Evolutionary conservation across 768 basidiomycete genomes (phyloP).

Genomic region (Phallus indusiatus): DNA sequence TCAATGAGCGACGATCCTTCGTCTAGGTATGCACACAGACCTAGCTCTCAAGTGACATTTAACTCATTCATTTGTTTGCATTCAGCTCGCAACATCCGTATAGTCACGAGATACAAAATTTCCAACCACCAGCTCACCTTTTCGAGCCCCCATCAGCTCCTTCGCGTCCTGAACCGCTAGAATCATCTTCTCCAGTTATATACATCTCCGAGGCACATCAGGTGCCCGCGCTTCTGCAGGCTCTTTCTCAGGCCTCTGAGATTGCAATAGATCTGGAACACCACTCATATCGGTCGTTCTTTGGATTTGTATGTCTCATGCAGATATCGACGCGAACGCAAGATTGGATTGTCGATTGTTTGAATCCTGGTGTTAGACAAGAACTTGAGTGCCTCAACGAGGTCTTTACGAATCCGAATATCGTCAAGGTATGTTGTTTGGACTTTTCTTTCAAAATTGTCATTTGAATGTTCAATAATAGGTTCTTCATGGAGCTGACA

Average conservation of each 20-base stretch:
- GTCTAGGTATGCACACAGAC: slow-evolving; percentile 23
- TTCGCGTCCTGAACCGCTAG: slow-evolving; percentile 46
- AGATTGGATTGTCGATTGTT: slow-evolving; percentile 83
- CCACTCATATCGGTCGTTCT: slow-evolving; percentile 77
- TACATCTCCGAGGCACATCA: slow-evolving; percentile 65
- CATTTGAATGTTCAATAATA: slow-evolving; percentile 20
- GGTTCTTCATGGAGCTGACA: slow-evolving; percentile 93
- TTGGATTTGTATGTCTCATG: slow-evolving; percentile 88
- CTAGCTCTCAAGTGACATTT: background rate
- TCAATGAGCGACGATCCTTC: slow-evolving; percentile 15
- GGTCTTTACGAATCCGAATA: slow-evolving; percentile 72
- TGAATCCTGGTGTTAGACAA: slow-evolving; percentile 50
- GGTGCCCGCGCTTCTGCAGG: slow-evolving; percentile 55
- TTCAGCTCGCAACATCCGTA: slow-evolving; percentile 54
- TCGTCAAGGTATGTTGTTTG: slow-evolving; percentile 60
- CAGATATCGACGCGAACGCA: slow-evolving; percentile 76
- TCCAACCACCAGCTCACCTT: slow-evolving; percentile 66
- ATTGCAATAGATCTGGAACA: slow-evolving; percentile 94
- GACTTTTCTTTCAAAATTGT: background rate
- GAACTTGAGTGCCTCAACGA: slow-evolving; percentile 70
- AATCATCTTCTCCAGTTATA: slow-evolving; percentile 25
- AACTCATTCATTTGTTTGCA: background rate
- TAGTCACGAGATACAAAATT: slow-evolving; percentile 72
- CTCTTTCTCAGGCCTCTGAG: slow-evolving; percentile 57
- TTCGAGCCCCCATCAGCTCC: slow-evolving; percentile 32